phyloP scores from a whole-genome alignment of 1,284 basidiomycete species.

The Peniophora sp. region DNA sequence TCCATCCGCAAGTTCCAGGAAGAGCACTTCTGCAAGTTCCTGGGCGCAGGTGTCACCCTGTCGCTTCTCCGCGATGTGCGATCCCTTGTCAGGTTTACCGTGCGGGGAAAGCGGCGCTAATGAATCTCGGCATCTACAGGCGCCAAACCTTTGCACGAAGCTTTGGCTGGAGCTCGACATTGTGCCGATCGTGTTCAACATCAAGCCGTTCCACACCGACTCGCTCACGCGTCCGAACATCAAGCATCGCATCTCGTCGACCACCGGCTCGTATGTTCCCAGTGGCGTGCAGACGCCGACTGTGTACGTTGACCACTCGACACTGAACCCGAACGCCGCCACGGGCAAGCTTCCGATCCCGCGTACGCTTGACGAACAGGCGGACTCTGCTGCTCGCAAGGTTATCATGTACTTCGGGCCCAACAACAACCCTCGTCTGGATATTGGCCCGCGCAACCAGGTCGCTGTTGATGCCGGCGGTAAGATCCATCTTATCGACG shows the following conservation, averaged over 20 bases:
- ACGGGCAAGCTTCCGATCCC: constrained; percentile 59
- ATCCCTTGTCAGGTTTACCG: constrained; percentile 1
- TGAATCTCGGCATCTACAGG: constrained; percentile 25
- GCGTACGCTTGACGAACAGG: constrained; percentile 74
- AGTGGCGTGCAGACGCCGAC: constrained; percentile 70
- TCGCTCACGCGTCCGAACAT: constrained; percentile 65
- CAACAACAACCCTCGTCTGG: constrained; percentile 70
- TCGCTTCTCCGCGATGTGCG: constrained; percentile 36
- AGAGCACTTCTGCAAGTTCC: constrained; percentile 76
- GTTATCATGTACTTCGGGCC: constrained; percentile 76
- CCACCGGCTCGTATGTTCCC: constrained; percentile 63
- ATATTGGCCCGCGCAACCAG: constrained; percentile 72
- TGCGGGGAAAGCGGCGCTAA: neutral
- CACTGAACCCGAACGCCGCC: constrained; percentile 34
- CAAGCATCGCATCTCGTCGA: constrained; percentile 73
- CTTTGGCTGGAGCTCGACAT: constrained; percentile 73
- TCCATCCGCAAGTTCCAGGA: constrained; percentile 59
- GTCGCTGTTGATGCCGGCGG: constrained; percentile 74
- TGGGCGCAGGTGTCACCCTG: constrained; percentile 54
- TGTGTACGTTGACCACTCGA: constrained; percentile 46
- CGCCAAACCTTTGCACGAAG: constrained; percentile 68
- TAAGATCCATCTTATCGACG: constrained; percentile 74
- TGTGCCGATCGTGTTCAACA: constrained; percentile 76
- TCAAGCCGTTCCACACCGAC: constrained; percentile 74
- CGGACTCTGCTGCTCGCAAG: constrained; percentile 77